Base-by-base conservation (phyloP, 495 filamentous ascomycete genomes). In the Pseudotulostoma volvatum region DNA sequence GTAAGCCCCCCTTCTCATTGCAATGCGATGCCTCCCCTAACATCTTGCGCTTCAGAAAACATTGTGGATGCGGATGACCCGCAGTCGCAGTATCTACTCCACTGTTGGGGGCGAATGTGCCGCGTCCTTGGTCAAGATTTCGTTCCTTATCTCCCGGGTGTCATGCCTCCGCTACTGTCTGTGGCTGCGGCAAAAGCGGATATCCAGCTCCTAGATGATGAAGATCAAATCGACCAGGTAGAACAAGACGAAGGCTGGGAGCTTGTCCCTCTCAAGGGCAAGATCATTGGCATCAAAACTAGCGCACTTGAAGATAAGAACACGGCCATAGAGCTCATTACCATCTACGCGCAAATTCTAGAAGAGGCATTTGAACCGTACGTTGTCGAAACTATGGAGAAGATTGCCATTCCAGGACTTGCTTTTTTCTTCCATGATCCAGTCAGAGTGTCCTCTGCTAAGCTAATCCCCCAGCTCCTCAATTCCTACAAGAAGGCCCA, bases 381-480 rank as follows among this genome's bases (percentile, higher is more conserved):
- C 44, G 92, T 93, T 20, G 58, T 78, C 17, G 77, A 93, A 31
- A 93, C 93, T 43, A 90, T 95, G 82, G 85, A 90, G 57, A 90
- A 92, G 57, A 90, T 96, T 49, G 85, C 87, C 3, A 62, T 99
- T 21, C 88, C 92, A 16, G 85, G 92, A 1, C 71, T 99, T 15
- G 81, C 84, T 3, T 99, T 96, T 71, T 96, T 99, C 68, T 99
- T 99, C 73, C 93, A 96, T 56, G 92, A 99, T 57, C 86, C 90
- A 1, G 92, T 96, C 31, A 81, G 92, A 13, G 87, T 92, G 23
- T 84, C 92, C 15, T 90, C 92, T 8, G 92, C 92, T 4, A 95
- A 93, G 59, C 74, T 87, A 44, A 81, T 96, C 9, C 92, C 92
- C 1, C 84, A 94, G 49, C 81, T 99, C 9, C 73, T 99, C 9